Evolutionary conservation across 2,329 filamentous ascomycete species (phyloP).

Genomic region (Tolypocladium cylindrosporum): DNA sequence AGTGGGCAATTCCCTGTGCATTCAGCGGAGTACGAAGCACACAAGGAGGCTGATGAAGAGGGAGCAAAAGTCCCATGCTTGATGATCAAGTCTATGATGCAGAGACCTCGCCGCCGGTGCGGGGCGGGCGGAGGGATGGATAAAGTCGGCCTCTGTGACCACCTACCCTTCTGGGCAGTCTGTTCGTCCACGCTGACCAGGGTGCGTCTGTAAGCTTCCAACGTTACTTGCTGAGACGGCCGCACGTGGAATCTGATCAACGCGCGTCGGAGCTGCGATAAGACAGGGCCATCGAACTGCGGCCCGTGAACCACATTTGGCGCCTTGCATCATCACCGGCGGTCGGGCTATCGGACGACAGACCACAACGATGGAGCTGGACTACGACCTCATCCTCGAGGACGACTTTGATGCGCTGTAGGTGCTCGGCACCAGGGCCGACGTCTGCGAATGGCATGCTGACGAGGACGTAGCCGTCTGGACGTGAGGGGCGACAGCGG

Average conservation of each 20-base stretch:
- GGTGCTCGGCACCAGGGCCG: constrained; percentile 12
- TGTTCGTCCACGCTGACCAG: neutral
- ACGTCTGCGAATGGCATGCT: neutral
- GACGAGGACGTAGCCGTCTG: constrained; percentile 18
- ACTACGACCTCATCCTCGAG: constrained; percentile 29
- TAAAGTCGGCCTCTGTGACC: neutral
- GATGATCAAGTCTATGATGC: too few species aligned
- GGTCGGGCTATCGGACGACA: neutral
- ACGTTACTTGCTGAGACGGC: too few species aligned
- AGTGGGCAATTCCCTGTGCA: too few species aligned
- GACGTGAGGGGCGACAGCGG: constrained; percentile 21
- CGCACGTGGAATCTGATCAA: neutral
- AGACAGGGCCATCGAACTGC: neutral
- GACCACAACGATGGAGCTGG: constrained; percentile 3
- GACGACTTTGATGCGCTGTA: constrained; percentile 48
- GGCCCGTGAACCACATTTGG: neutral
- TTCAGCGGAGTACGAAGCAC: too few species aligned
- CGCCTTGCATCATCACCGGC: neutral
- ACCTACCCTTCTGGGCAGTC: neutral
- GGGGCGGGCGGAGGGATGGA: too few species aligned
- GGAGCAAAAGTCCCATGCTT: too few species aligned
- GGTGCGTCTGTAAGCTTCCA: too few species aligned
- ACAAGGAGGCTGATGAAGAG: too few species aligned
- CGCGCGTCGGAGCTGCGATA: neutral
- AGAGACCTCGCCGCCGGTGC: too few species aligned